phyloP scores from a whole-genome alignment of 2,329 filamentous ascomycete genomes.

The Aspergillus sp. region DNA sequence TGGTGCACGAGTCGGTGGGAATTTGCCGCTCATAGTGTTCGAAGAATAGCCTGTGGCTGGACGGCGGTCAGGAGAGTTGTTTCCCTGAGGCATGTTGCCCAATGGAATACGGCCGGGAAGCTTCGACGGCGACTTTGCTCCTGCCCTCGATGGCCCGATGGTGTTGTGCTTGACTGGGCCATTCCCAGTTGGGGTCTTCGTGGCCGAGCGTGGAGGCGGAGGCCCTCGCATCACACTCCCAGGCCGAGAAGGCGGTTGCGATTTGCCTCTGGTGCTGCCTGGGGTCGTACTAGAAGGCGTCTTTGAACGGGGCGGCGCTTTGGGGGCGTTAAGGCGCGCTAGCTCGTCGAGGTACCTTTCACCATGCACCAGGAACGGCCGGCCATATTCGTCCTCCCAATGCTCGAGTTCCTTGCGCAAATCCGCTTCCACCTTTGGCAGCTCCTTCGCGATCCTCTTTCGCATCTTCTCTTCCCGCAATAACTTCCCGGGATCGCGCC shows the following conservation, averaged over 20 bases:
- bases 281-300: constrained; percentile 32
- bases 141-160: constrained; percentile 18
- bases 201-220: constrained; percentile 34
- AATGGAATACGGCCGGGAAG: constrained; percentile 40
- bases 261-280: constrained; percentile 16
- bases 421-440: constrained; percentile 85
- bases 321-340: constrained; percentile 53
- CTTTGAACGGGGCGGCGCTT: constrained; percentile 48
- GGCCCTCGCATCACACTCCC: constrained; percentile 29
- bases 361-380: constrained; percentile 86
- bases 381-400: constrained; percentile 91
- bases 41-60: constrained; percentile 35
- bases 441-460: constrained; percentile 90
- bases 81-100: constrained; percentile 41
- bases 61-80: constrained; percentile 72
- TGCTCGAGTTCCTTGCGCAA: constrained; percentile 68
- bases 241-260: constrained; percentile 22
- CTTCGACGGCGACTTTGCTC: constrained; percentile 39
- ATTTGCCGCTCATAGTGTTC: constrained; percentile 37
- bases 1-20: constrained; percentile 50
- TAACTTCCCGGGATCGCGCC: constrained; percentile 85
- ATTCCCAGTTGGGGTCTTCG: constrained; percentile 39
- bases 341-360: constrained; percentile 82
- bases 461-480: constrained; percentile 97
- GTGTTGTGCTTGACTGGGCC: constrained; percentile 33